Evolutionary conservation across 2,329 filamentous ascomycete genomes (phyloP).

Genomic region (Alternaria solani): DNA sequence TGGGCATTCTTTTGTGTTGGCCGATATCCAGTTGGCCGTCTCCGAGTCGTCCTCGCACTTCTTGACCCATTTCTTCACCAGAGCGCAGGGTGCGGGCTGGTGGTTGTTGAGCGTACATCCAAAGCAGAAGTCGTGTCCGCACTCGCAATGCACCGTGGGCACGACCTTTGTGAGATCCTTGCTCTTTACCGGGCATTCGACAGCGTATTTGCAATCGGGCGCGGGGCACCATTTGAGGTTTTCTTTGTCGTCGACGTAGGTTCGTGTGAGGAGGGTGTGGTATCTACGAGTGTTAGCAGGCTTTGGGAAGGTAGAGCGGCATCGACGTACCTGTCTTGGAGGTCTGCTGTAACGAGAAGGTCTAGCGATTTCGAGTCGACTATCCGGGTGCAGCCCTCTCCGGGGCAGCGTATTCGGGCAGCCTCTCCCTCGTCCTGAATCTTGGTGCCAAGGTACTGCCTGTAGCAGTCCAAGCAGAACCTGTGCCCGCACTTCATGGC

Average conservation of each 20-base stretch:
- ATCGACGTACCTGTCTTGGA: constrained; percentile 61
- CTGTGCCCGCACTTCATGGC: constrained; percentile 95
- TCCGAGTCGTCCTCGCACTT: constrained; percentile 99
- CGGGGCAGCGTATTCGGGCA: constrained; percentile 90
- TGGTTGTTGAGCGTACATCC: constrained; percentile 90
- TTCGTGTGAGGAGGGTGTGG: constrained; percentile 84
- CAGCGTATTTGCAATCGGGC: constrained; percentile 92
- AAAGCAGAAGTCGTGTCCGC: constrained; percentile 91
- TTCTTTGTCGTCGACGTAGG: constrained; percentile 97
- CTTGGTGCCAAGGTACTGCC: constrained; percentile 90
- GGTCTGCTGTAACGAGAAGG: constrained; percentile 69
- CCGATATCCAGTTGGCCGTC: constrained; percentile 99
- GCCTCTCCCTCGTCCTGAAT: constrained; percentile 96
- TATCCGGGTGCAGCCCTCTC: constrained; percentile 85
- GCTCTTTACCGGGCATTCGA: constrained; percentile 88
- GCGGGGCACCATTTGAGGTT: constrained; percentile 97
- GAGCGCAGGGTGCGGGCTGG: constrained; percentile 86
- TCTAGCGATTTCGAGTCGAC: constrained; percentile 90
- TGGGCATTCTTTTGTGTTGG: constrained; percentile 97
- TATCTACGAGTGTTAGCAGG: constrained; percentile 65
- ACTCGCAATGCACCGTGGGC: constrained; percentile 86
- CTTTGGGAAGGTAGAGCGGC: not conserved
- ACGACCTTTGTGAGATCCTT: constrained; percentile 86
- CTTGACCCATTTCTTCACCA: constrained; percentile 96
- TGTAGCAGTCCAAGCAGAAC: constrained; percentile 92